These are phyloP conservation scores for Astrothelium subdiscretum DNA, from an alignment of 495 filamentous ascomycete genomes.

Conservation along the genomic window DNA sequence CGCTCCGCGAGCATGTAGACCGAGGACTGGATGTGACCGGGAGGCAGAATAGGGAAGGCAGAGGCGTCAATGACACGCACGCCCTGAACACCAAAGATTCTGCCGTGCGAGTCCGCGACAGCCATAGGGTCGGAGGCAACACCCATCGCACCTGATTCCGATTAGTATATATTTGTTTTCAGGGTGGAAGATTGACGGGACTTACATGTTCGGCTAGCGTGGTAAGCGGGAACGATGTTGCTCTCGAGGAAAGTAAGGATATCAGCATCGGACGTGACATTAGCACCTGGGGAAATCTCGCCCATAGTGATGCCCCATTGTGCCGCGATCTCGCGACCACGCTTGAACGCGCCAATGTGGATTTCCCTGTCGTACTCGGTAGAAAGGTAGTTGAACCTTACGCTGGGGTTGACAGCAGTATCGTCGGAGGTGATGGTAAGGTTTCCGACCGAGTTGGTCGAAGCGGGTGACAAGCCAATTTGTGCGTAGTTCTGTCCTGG, in stretches of 20 bases:
- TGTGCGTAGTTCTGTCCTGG: slow-evolving; percentile 23
- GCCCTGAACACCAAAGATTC: slow-evolving; percentile 9
- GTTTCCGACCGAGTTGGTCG: slow-evolving; percentile 40
- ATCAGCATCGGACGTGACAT: slow-evolving; percentile 37
- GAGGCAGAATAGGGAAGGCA: slow-evolving; percentile 12
- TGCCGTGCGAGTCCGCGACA: slow-evolving; percentile 10
- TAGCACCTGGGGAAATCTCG: slow-evolving; percentile 36
- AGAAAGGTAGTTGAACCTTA: slow-evolving; percentile 43
- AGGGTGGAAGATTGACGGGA: background rate
- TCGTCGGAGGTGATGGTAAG: slow-evolving; percentile 37
- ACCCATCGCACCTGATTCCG: slow-evolving; percentile 6
- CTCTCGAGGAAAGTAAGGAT: slow-evolving; percentile 37
- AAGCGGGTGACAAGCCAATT: slow-evolving; percentile 30
- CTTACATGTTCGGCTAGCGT: slow-evolving; percentile 40
- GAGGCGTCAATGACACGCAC: slow-evolving; percentile 14
- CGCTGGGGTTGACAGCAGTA: slow-evolving; percentile 35
- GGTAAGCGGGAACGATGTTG: slow-evolving; percentile 35
- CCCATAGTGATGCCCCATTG: slow-evolving; percentile 29
- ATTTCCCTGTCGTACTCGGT: slow-evolving; percentile 42
- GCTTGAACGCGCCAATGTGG: slow-evolving; percentile 39
- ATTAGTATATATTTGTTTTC: background rate
- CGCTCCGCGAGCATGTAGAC: slow-evolving; percentile 9
- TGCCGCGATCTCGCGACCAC: slow-evolving; percentile 34
- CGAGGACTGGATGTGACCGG: slow-evolving; percentile 6
- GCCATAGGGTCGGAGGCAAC: slow-evolving; percentile 8